Conservation (phyloP, 2,329 filamentous ascomycete genomes). For the Cladosporium sphaerospermum region DNA sequence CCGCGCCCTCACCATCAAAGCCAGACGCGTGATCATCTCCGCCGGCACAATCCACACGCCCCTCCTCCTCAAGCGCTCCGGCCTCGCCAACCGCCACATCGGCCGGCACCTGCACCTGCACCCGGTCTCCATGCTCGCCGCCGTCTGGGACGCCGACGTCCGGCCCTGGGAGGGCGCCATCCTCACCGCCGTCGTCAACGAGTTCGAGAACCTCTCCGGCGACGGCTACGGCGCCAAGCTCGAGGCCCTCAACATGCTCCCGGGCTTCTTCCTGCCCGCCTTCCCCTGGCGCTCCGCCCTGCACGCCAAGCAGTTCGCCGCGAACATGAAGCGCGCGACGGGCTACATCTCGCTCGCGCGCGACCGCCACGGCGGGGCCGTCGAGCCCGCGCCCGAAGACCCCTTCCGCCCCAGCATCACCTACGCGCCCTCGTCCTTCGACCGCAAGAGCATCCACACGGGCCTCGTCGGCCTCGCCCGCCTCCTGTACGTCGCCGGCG, state of each 20-base stretch:
- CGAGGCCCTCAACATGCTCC: conserved; percentile 70
- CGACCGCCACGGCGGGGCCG: conserved; percentile 68
- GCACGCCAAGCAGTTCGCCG: conserved; percentile 64
- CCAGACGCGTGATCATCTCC: conserved; percentile 74
- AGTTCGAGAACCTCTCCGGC: conserved; percentile 75
- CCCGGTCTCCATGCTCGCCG: conserved; percentile 54
- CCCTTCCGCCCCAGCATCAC: conserved; percentile 57
- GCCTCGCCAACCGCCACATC: conserved; percentile 73
- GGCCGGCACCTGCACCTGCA: conserved; percentile 78
- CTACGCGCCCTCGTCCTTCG: conserved; percentile 66
- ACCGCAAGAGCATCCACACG: conserved; percentile 65
- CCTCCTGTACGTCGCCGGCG: conserved; percentile 71
- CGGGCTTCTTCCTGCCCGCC: conserved; percentile 56
- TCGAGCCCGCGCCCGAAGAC: conserved; percentile 63
- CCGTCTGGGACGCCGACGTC: conserved; percentile 63
- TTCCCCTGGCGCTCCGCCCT: conserved; percentile 63
- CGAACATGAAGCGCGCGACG: conserved; percentile 63
- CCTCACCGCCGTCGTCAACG: conserved; percentile 68
- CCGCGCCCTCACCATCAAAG: conserved; percentile 64
- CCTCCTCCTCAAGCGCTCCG: conserved; percentile 68
- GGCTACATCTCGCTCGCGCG: conserved; percentile 68
- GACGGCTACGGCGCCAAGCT: conserved; percentile 77
- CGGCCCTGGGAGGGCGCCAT: conserved; percentile 63
- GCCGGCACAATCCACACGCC: conserved; percentile 73
- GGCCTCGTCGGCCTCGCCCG: conserved; percentile 67